phyloP scores from a whole-genome alignment of 192 early-diverging fungal genomes.

The Backusella mclennaniae region DNA sequence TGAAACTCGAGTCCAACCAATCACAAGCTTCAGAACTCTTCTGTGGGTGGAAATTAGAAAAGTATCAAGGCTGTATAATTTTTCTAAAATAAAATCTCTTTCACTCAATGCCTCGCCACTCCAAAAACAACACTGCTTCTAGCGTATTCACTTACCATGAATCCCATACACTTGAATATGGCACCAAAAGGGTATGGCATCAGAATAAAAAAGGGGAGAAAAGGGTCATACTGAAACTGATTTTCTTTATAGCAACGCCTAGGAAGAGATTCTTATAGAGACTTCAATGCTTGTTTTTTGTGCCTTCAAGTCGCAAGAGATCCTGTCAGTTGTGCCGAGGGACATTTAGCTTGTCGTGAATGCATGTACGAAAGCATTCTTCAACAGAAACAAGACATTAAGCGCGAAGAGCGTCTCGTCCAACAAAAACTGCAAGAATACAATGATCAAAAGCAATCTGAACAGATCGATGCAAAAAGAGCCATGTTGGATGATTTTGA shows the following conservation, averaged over 20 bases:
- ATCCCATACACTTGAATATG: slow-evolving; percentile 82
- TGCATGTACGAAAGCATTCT: slow-evolving; percentile 85
- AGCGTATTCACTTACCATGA: slow-evolving; percentile 93
- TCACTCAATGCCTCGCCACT: slow-evolving; percentile 73
- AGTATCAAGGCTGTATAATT: too few species aligned
- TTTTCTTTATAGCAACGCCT: slow-evolving; percentile 60
- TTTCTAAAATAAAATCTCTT: too few species aligned
- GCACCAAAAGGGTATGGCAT: slow-evolving; percentile 67
- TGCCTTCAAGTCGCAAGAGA: slow-evolving; percentile 77
- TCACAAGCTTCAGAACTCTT: too few species aligned
- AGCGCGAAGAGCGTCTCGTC: slow-evolving; percentile 47
- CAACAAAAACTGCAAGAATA: slow-evolving; percentile 46
- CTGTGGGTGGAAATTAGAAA: too few species aligned
- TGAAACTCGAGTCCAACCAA: too few species aligned
- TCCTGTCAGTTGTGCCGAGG: slow-evolving; percentile 67
- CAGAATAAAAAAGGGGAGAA: not conserved
- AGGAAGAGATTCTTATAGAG: slow-evolving; percentile 78
- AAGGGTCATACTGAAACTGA: not conserved
- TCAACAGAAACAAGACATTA: slow-evolving; percentile 81
- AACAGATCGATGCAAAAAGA: slow-evolving; percentile 45
- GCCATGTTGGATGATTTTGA: slow-evolving; percentile 62
- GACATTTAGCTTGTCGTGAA: slow-evolving; percentile 89
- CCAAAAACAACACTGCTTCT: slow-evolving; percentile 90
- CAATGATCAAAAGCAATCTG: slow-evolving; percentile 36
- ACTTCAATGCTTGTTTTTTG: slow-evolving; percentile 85